These are phyloP conservation scores for Scenedesmus sp. DNA, from an alignment of 163 green algal species.

Conservation along the genomic window DNA sequence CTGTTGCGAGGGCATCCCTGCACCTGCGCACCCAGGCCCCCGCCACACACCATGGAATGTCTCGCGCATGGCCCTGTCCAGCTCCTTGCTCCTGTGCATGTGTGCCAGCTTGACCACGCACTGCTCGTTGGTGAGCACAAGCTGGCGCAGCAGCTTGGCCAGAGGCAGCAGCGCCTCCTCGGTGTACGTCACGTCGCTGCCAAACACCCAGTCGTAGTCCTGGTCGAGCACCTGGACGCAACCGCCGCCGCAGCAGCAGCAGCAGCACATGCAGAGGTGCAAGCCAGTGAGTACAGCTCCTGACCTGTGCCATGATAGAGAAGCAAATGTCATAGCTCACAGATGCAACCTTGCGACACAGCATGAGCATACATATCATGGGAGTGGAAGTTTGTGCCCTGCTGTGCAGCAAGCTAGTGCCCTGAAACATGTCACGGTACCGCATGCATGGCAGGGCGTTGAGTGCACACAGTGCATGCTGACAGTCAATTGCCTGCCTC, in stretches of 20 bases:
- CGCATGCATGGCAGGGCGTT: background rate
- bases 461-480: background rate
- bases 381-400: background rate
- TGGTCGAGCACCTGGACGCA: conserved; percentile 47
- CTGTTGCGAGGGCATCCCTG: background rate
- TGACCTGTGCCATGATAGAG: background rate
- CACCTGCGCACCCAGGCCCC: background rate
- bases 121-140: conserved; percentile 44
- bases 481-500: background rate
- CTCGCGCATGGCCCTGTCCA: conserved; percentile 54
- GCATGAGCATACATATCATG: background rate
- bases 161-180: conserved; percentile 31
- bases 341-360: background rate
- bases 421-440: background rate
- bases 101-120: conserved; percentile 49
- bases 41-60: conserved; percentile 39
- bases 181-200: conserved; percentile 48
- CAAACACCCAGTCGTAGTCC: conserved; percentile 58
- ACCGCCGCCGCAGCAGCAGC: background rate
- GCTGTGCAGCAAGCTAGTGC: background rate
- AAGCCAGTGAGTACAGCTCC: background rate
- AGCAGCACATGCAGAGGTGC: no score
- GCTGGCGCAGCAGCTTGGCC: conserved; percentile 45
- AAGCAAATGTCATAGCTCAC: background rate
- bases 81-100: conserved; percentile 45